Evolutionary conservation across 495 filamentous ascomycete species (phyloP).

Genomic region (Clavariopsis aquatica): DNA sequence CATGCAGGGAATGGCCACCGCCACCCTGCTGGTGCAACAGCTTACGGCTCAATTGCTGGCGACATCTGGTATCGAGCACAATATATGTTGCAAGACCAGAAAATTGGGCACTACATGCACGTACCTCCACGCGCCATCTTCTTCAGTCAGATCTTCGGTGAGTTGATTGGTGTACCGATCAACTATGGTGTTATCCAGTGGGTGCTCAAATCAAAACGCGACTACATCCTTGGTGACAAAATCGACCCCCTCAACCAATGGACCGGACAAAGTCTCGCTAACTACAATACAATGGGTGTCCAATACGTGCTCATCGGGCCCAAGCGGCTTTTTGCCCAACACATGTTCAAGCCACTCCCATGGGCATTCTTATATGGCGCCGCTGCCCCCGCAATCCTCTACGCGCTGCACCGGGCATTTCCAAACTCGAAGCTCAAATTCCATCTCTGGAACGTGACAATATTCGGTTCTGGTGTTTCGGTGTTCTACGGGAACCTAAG

Average conservation of each 20-base stretch:
- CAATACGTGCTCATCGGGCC: constrained; percentile 61
- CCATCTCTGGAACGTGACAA: constrained; percentile 56
- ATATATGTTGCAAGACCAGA: constrained; percentile 52
- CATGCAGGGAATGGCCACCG: constrained; percentile 50
- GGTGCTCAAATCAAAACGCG: constrained; percentile 53
- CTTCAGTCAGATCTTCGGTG: constrained; percentile 56
- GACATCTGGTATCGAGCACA: constrained; percentile 52
- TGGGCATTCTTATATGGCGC: constrained; percentile 60
- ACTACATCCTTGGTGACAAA: constrained; percentile 54
- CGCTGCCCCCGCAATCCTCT: constrained; percentile 51
- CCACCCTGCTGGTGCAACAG: constrained; percentile 55
- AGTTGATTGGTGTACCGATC: constrained; percentile 54
- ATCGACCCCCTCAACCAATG: constrained; percentile 58
- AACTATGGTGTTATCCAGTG: constrained; percentile 52
- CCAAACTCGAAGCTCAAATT: constrained; percentile 50
- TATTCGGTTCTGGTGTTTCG: constrained; percentile 53
- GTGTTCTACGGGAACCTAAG: constrained; percentile 54
- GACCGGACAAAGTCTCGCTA: constrained; percentile 54
- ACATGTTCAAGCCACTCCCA: constrained; percentile 54
- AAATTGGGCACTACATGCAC: constrained; percentile 62
- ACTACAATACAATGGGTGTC: constrained; percentile 53
- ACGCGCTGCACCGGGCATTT: constrained; percentile 52
- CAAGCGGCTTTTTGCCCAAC: constrained; percentile 53
- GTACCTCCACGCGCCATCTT: constrained; percentile 51
- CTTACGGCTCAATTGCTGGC: constrained; percentile 56